These are phyloP conservation scores for Kuraishia hungarica DNA, from an alignment of 805 yeast species.

Conservation along the genomic window DNA sequence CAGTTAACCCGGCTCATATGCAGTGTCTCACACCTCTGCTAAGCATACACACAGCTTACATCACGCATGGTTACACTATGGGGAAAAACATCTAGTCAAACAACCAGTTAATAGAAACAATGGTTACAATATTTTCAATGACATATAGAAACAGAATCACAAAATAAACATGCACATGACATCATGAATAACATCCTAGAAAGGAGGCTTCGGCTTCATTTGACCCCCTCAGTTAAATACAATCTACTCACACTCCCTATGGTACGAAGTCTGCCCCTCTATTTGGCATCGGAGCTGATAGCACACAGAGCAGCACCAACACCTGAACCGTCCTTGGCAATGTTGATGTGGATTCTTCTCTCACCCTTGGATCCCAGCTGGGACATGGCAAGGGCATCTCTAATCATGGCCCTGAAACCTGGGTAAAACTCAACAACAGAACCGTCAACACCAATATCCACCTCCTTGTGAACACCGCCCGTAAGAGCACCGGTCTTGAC, in stretches of 20 bases:
- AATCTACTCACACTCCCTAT: neutral
- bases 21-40: too few species aligned
- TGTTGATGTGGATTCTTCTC: slow-evolving; percentile 64
- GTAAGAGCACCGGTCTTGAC: slow-evolving; percentile 59
- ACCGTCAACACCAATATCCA: slow-evolving; percentile 95
- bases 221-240: neutral
- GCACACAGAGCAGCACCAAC: slow-evolving; percentile 98
- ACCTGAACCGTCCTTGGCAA: slow-evolving; percentile 94
- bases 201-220: neutral
- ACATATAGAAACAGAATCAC: neutral
- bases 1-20: too few species aligned
- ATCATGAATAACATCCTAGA: neutral
- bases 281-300: slow-evolving; percentile 13
- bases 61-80: too few species aligned
- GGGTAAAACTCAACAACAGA: slow-evolving; percentile 92
- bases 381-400: slow-evolving; percentile 67
- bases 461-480: slow-evolving; percentile 51
- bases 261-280: neutral
- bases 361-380: slow-evolving; percentile 69
- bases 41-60: too few species aligned
- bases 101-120: neutral
- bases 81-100: neutral
- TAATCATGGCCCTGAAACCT: slow-evolving; percentile 69
- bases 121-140: neutral
- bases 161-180: neutral